Conservation (phyloP, 2,329 filamentous ascomycete genomes). For the Alternaria solani region DNA sequence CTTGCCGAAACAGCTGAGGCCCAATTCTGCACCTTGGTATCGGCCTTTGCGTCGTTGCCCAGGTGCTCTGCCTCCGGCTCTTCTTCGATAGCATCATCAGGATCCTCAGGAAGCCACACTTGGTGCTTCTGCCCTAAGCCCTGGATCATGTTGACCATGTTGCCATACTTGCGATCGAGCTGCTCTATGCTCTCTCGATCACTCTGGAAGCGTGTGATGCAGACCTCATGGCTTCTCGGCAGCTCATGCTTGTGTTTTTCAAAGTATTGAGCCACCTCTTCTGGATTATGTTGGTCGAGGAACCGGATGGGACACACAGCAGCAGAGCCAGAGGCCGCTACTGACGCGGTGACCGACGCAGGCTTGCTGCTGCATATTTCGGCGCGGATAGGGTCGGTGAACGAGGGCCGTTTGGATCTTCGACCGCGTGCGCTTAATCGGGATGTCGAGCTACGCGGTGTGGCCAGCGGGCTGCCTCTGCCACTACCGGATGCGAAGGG, state of each 20-base stretch:
- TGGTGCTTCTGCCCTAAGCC: conserved; percentile 87
- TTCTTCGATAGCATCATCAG: conserved; percentile 58
- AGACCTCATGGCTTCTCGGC: conserved; percentile 91
- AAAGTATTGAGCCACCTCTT: conserved; percentile 92
- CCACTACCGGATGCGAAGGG: conserved; percentile 71
- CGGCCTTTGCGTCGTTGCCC: conserved; percentile 57
- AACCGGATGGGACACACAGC: conserved; percentile 90
- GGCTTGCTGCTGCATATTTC: conserved; percentile 53
- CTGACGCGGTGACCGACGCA: conserved; percentile 58
- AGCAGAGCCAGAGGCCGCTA: conserved; percentile 50
- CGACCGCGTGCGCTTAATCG: conserved; percentile 46
- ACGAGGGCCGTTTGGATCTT: conserved; percentile 53
- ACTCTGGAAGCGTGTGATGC: conserved; percentile 86
- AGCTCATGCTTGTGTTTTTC: conserved; percentile 95
- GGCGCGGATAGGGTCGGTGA: conserved; percentile 53
- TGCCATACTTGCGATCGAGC: conserved; percentile 93
- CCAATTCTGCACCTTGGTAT: conserved; percentile 84
- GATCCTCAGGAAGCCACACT: conserved; percentile 75
- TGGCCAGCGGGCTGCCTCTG: conserved; percentile 55
- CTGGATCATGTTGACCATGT: conserved; percentile 92
- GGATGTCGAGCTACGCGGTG: conserved; percentile 52
- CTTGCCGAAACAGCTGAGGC: conserved; percentile 76
- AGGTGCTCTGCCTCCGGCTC: conserved; percentile 54
- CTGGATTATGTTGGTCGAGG: conserved; percentile 88
- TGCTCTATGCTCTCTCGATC: conserved; percentile 86